phyloP scores from a whole-genome alignment of 176 grass and related monocot species.

The Zoysia pacifica region DNA sequence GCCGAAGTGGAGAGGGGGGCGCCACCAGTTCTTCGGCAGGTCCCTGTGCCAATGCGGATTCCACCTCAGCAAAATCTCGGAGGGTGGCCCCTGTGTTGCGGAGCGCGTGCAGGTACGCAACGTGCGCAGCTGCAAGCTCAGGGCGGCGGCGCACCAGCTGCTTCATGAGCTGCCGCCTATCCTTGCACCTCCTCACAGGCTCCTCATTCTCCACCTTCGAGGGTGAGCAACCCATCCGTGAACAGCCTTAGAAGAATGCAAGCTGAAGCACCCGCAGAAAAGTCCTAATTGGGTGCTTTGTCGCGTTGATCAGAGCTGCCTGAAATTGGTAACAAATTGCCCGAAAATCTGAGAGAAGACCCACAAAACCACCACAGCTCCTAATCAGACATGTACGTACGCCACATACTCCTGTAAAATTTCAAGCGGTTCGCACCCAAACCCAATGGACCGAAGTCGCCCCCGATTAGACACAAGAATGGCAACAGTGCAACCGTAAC shows the following conservation, averaged over 20 bases:
- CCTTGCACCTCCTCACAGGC: conserved; percentile 76
- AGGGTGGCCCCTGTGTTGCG: conserved; percentile 89
- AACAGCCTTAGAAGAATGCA: conserved; percentile 28
- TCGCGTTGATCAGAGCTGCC: conserved; percentile 16
- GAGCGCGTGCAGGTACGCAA: conserved; percentile 73
- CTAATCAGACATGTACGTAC: conserved; percentile 20
- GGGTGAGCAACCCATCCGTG: conserved; percentile 73
- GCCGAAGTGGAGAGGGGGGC: conserved; percentile 41
- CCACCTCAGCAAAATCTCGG: conserved; percentile 75
- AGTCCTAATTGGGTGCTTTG: conserved; percentile 10
- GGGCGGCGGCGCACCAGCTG: conserved; percentile 63
- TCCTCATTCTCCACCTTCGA: conserved; percentile 89
- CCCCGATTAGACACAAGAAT: background rate
- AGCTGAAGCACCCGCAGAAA: conserved; percentile 8
- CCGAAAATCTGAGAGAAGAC: conserved; percentile 24
- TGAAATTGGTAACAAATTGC: conserved; percentile 26
- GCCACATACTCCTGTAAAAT: background rate
- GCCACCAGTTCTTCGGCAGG: background rate
- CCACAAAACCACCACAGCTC: background rate
- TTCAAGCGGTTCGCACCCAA: conserved; percentile 31
- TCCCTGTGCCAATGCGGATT: conserved; percentile 51
- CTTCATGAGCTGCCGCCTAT: conserved; percentile 89
- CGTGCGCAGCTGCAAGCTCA: conserved; percentile 69
- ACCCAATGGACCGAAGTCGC: conserved; percentile 33
- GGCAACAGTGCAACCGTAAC: background rate